A percentile compares a stretch with the other conserved stretches of the same genome.
Conservation (phyloP, 164 flowering plant genomes). For the Vitis amurensis region DNA sequence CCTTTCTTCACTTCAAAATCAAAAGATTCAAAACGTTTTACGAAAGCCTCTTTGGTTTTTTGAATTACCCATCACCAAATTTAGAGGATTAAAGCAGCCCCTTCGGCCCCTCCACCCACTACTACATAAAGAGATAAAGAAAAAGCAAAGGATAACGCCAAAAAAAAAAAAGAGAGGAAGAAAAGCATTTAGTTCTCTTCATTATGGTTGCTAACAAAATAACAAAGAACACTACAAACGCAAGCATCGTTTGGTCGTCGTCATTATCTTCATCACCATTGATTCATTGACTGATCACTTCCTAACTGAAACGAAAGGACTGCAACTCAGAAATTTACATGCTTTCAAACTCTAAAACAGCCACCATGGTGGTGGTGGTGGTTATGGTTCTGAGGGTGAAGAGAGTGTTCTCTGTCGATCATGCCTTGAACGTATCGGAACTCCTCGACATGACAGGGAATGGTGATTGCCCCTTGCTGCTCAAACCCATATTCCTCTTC, state of each 20-base stretch:
- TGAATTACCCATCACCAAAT: not conserved
- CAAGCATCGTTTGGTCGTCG: conserved; percentile 9
- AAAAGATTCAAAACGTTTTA: too few relatives aligned
- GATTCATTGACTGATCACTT: not conserved
- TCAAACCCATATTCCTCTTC: conserved; percentile 83
- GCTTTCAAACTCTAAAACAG: conserved; percentile 42
- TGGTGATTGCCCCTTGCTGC: conserved; percentile 69
- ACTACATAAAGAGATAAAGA: not conserved
- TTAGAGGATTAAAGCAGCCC: not conserved
- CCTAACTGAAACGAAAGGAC: conserved; percentile 2
- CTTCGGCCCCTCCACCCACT: not conserved
- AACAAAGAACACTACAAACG: not conserved
- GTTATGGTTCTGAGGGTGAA: conserved; percentile 16
- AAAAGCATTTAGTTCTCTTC: not conserved
- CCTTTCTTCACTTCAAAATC: too few relatives aligned
- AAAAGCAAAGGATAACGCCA: too few relatives aligned
- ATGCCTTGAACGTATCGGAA: conserved; percentile 58
- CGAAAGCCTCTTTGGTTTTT: too few relatives aligned
- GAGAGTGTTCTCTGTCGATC: conserved; percentile 56
- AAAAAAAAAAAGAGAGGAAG: not conserved
- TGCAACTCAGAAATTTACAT: not conserved
- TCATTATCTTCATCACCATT: conserved; percentile 7
- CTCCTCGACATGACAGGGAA: conserved; percentile 75
- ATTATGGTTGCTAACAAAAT: not conserved
- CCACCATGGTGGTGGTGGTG: conserved; percentile 39